Evolutionary conservation across 805 yeast species (phyloP).

Genomic region (Nakazawaea holstii): DNA sequence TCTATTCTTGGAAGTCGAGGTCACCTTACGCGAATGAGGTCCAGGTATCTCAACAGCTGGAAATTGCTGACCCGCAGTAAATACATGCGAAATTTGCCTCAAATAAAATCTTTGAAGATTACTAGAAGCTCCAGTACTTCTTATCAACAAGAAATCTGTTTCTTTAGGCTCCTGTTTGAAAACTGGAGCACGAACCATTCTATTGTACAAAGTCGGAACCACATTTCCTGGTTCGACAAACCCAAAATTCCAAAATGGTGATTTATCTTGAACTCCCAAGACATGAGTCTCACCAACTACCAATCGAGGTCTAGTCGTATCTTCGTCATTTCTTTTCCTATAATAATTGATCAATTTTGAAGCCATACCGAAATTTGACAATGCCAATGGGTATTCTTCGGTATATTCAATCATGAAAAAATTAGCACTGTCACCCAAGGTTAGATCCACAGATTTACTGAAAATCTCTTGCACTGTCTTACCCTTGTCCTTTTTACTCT

Average conservation of each 20-base stretch:
- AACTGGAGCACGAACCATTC: constrained; percentile 88
- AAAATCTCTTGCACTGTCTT: constrained; percentile 74
- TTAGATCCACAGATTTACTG: constrained; percentile 64
- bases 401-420: constrained; percentile 81
- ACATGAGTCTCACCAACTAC: constrained; percentile 94
- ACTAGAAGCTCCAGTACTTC: constrained; percentile 77
- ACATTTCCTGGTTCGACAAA: constrained; percentile 91
- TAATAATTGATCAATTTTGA: constrained; percentile 89
- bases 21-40: constrained; percentile 93
- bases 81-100: constrained; percentile 63
- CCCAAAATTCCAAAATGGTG: constrained; percentile 98
- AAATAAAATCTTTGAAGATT: constrained; percentile 60
- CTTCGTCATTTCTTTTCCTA: constrained; percentile 77
- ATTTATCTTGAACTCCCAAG: constrained; percentile 90
- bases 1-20: constrained; percentile 86
- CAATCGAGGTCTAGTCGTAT: constrained; percentile 79
- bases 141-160: constrained; percentile 78
- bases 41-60: constrained; percentile 97
- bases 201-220: constrained; percentile 90
- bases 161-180: constrained; percentile 74
- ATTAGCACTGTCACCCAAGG: constrained; percentile 78
- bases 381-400: constrained; percentile 78
- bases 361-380: constrained; percentile 94
- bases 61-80: constrained; percentile 85
- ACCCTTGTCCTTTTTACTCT: constrained; percentile 86